phyloP scores from a whole-genome alignment of 176 grass and related monocot species.

The Lolium perenne region DNA sequence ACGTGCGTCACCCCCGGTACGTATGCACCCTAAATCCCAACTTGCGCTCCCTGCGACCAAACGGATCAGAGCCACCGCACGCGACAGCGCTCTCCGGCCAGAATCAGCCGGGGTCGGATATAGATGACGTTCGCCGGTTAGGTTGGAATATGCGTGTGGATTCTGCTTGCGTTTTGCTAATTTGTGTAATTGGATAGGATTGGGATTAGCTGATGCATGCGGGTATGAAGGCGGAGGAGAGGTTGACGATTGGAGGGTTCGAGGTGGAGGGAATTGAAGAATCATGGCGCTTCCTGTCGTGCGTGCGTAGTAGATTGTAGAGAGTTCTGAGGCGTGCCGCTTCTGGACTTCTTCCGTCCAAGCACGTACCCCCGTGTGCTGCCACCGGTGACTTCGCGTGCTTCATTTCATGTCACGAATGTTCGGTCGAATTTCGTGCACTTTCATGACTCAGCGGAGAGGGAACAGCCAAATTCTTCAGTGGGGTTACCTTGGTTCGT shows the following conservation, averaged over 20 bases:
- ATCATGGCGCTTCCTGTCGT: not conserved
- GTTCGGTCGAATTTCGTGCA: not conserved
- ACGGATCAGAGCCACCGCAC: not conserved
- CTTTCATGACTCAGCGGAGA: too few relatives aligned
- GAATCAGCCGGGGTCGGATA: not conserved
- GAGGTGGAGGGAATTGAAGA: not conserved
- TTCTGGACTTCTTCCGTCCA: not conserved
- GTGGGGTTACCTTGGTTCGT: not conserved
- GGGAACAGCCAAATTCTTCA: not conserved
- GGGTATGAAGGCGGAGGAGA: not conserved
- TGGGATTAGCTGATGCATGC: not conserved
- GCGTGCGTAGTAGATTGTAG: not conserved
- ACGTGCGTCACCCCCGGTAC: not conserved
- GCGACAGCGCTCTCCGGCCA: not conserved
- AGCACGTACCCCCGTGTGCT: not conserved
- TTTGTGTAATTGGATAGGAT: not conserved
- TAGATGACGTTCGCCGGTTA: not conserved
- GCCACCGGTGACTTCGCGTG: not conserved
- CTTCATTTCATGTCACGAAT: not conserved
- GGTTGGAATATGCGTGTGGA: slow-evolving; percentile 5
- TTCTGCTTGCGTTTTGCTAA: not conserved
- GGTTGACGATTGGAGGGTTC: not conserved
- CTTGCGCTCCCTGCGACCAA: not conserved
- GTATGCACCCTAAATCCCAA: not conserved
- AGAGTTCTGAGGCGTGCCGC: not conserved